Evolutionary conservation across 2,329 filamentous ascomycete genomes (phyloP).

Genomic region (Trichoderma sp.): DNA sequence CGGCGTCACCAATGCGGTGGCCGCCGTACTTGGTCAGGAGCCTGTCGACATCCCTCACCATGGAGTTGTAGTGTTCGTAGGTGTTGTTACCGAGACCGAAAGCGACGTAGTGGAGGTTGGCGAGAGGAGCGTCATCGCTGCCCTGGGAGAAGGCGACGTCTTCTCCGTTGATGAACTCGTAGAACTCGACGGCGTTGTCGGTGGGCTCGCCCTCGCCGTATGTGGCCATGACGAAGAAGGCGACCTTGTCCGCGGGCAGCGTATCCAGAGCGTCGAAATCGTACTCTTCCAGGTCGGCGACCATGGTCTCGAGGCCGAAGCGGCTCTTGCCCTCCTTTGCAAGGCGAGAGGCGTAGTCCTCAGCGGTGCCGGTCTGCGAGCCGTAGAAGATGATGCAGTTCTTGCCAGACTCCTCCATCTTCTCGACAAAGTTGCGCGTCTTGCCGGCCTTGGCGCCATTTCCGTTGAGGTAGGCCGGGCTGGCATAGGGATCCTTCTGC

Average conservation of each 20-base stretch:
- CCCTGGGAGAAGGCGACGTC: conserved; percentile 77
- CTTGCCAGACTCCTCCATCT: conserved; percentile 92
- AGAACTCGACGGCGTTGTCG: conserved; percentile 98
- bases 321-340: conserved; percentile 97
- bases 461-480: conserved; percentile 61
- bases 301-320: conserved; percentile 96
- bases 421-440: conserved; percentile 89
- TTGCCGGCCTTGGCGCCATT: conserved; percentile 72
- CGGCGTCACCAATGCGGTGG: conserved; percentile 77
- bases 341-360: conserved; percentile 94
- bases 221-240: conserved; percentile 92
- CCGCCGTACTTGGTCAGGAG: conserved; percentile 79
- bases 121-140: conserved; percentile 64
- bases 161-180: conserved; percentile 87
- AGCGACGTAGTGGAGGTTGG: conserved; percentile 84
- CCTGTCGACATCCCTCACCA: conserved; percentile 89
- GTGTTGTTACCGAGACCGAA: conserved; percentile 99
- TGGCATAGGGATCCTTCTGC: conserved; percentile 82
- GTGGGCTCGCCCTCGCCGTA: conserved; percentile 98
- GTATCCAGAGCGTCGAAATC: conserved; percentile 92
- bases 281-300: conserved; percentile 95
- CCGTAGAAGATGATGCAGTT: conserved; percentile 99
- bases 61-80: conserved; percentile 98
- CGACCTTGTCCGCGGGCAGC: conserved; percentile 84
- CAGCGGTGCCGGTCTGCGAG: conserved; percentile 95